A percentile compares a stretch with the other conserved stretches of the same genome.
phyloP scores from a whole-genome alignment of 257 asterid species.

The Rauvolfia tetraphylla region DNA sequence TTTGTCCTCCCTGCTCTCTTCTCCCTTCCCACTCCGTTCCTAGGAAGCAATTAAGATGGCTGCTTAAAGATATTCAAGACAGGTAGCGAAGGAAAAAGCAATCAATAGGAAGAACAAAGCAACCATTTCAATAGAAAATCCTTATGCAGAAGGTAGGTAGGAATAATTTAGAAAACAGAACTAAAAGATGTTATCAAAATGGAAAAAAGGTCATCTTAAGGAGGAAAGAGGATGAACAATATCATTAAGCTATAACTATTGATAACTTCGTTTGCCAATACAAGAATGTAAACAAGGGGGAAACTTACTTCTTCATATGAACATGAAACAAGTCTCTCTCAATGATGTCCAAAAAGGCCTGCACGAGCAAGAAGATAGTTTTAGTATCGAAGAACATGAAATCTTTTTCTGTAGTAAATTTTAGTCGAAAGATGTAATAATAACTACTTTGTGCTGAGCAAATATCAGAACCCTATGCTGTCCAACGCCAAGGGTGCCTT shows the following conservation, averaged over 20 bases:
- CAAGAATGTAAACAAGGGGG: slow-evolving; percentile 7
- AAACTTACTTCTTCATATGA: slow-evolving; percentile 82
- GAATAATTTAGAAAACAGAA: background rate
- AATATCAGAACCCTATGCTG: slow-evolving; percentile 94
- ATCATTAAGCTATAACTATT: background rate
- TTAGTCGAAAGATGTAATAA: slow-evolving; percentile 1
- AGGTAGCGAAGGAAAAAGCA: background rate
- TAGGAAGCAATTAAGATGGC: background rate
- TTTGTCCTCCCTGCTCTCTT: background rate
- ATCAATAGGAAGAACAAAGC: background rate
- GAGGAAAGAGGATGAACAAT: background rate
- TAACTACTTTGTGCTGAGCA: slow-evolving; percentile 91
- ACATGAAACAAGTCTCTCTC: slow-evolving; percentile 84
- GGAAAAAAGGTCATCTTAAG: background rate
- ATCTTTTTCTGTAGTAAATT: background rate
- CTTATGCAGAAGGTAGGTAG: background rate
- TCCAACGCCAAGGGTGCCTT: slow-evolving; percentile 65
- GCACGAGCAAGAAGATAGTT: slow-evolving; percentile 26
- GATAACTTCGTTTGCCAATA: background rate
- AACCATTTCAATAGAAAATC: background rate
- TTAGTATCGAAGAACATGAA: background rate
- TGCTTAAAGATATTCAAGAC: background rate
- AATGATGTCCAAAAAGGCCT: slow-evolving; percentile 91
- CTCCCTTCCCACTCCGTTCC: background rate
- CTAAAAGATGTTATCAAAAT: background rate